A percentile compares a stretch with the other conserved stretches of the same genome.
Evolutionary conservation across 2,329 filamentous ascomycete species (phyloP).

Genomic region (Paecilomyces formosus): DNA sequence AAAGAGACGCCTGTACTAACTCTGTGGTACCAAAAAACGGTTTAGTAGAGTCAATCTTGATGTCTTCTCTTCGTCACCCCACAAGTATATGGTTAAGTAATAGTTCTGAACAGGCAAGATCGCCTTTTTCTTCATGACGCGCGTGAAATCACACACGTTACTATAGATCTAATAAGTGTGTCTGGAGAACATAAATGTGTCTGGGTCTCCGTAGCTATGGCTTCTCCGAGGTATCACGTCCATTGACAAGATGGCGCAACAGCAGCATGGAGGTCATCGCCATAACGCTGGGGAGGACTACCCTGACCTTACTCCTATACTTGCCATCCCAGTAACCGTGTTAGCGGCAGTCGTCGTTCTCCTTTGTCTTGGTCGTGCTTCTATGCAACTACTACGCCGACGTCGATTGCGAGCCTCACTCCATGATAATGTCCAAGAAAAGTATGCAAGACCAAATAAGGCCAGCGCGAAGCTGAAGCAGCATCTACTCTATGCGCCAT

Average conservation of each 20-base stretch:
- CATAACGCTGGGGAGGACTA: neutral
- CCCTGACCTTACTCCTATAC: neutral
- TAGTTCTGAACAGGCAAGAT: neutral
- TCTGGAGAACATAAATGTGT: neutral
- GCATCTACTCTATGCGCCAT: slow-evolving; percentile 50
- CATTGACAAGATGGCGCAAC: neutral
- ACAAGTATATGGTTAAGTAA: neutral
- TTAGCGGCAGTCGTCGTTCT: slow-evolving; percentile 15
- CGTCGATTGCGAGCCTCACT: slow-evolving; percentile 14
- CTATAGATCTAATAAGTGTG: neutral
- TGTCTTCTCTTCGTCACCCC: neutral
- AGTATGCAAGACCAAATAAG: slow-evolving; percentile 8
- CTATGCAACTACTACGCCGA: slow-evolving; percentile 16
- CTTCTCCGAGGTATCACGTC: neutral
- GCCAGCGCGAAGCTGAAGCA: slow-evolving; percentile 26
- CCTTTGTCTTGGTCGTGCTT: slow-evolving; percentile 16
- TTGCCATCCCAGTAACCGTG: slow-evolving; percentile 6
- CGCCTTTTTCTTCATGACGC: neutral
- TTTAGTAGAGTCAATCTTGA: neutral
- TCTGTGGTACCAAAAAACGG: neutral
- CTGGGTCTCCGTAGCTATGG: neutral
- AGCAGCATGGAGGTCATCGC: neutral
- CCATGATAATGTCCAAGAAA: slow-evolving; percentile 14
- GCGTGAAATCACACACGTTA: neutral
- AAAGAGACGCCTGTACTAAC: neutral